Evolutionary conservation across 345 rosid genomes (phyloP), one percentile per base, ranked within the genome.

Genomic region (Jatropha curcas): DNA sequence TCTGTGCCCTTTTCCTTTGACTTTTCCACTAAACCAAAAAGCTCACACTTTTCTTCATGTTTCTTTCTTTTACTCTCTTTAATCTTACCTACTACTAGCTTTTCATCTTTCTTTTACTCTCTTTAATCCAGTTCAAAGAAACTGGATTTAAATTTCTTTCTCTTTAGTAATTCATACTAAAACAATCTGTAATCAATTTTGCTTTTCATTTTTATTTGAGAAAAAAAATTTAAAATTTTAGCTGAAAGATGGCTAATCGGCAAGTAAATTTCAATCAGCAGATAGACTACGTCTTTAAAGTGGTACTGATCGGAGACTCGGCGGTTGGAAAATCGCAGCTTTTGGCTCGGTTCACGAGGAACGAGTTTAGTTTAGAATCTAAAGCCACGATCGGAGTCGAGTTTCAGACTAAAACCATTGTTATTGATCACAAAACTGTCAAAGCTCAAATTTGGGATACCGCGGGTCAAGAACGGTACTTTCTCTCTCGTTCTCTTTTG

Each of bases 381-480:
- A 89, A 89, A 71, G 87, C 93, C 20, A 89, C 93, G 62, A 85
- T 89, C 76, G 93, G 93, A 35, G 93, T 89, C 27, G 90, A 89
- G 69, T 87, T 89, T 35, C 91, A 87, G 71, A 85, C 89, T 2
- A 87, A 86, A 71, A 89, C 89, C 51, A 80, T 89, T 65, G 45
- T 68, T 17, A 76, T 89, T 73, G 91, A 87, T 76, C 76, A 77
- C 20, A 87, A 89, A 79, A 87, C 83, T 65, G 70, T 87, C 87
- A 87, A 87, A 73, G 91, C 93, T 74, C 93, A 89, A 84, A 83
- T 87, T 78, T 89, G 93, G 93, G 93, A 89, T 68, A 89, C 93
- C 41, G 93, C 93, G 16, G 93, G 93, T 75, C 93, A 89, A 84
- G 93, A 89, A 78, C 71, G 91, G 93, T 89, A 70, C 19, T 48